A percentile compares a stretch with the other conserved stretches of the same genome.
These are phyloP conservation scores for Marasmius sp. DNA, from an alignment of 1,284 basidiomycete genomes.

Conservation along the genomic window DNA sequence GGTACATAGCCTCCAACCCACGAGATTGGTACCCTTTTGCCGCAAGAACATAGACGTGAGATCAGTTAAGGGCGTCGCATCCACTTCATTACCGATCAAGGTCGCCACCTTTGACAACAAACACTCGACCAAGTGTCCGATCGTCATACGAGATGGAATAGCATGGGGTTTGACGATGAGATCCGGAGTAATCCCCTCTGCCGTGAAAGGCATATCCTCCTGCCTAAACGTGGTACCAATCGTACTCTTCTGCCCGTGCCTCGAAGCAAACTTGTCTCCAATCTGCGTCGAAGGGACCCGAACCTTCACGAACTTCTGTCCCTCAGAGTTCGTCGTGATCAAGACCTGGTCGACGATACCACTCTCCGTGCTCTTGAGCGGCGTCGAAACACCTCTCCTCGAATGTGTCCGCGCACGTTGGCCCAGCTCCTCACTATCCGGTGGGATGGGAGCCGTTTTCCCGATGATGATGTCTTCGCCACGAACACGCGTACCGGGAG, in stretches of 20 bases:
- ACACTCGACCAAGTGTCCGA: conserved; percentile 99
- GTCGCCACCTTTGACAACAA: conserved; percentile 96
- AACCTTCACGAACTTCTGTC: conserved; percentile 98
- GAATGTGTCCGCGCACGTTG: conserved; percentile 92
- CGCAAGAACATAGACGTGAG: conserved; percentile 86
- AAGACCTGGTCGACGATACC: conserved; percentile 98
- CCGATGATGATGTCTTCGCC: conserved; percentile 99
- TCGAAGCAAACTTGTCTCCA: conserved; percentile 99
- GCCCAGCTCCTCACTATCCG: conserved; percentile 96
- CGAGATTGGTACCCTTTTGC: conserved; percentile 93
- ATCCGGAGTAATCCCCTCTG: conserved; percentile 95
- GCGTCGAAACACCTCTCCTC: conserved; percentile 92
- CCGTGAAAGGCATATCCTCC: conserved; percentile 99
- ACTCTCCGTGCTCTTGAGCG: conserved; percentile 96
- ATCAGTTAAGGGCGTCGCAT: conserved; percentile 98
- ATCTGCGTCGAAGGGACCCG: conserved; percentile 95
- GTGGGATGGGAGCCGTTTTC: conserved; percentile 96
- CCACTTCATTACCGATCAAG: conserved; percentile 94
- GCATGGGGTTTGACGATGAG: conserved; percentile 99
- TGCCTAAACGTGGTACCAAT: conserved; percentile 99
- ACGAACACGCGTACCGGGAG: conserved; percentile 90
- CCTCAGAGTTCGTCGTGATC: conserved; percentile 94
- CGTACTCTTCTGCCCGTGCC: conserved; percentile 99
- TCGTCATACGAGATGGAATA: conserved; percentile 99
- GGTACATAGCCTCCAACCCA: conserved; percentile 97